Evolutionary conservation across 208 protist species (phyloP), one percentile per base, ranked within the genome.

Genomic region (Wallacemonas rigidus): DNA sequence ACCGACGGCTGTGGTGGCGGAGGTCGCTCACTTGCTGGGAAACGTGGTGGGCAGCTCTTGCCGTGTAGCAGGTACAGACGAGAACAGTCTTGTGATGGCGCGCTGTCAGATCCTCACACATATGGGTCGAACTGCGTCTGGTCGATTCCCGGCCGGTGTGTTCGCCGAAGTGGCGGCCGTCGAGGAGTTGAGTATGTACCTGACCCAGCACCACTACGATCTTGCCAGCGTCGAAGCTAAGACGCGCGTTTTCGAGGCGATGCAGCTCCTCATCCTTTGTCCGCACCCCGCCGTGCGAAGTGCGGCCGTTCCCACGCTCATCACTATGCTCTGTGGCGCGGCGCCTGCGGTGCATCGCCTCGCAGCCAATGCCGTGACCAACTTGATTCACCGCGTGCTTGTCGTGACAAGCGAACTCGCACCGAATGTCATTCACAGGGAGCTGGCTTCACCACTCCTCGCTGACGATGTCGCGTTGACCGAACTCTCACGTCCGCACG

Each of bases 241-340:
- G 15, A 35, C 11, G 15, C 53, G 53, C 35, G 40, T 65, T 3
- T 65, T 65, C 43, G 6, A 50, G 9, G 8, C 40, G n/a, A 9
- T 35, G 12, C 60, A 65, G 40, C 60, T 65, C 11, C 43, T 65
- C 6, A 17, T 65, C 5, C 60, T 65, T 1, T 50, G 41, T 26
- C 60, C 60, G 8, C 38, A 65, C 40, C 11, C 40, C 15, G 41
- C 3, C 3, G 17, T 65, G 6, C 4, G 4, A 3, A 3, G 2
- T 12, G 39, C 12, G 3, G 9, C 12, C 47, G 17, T 6, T 0
- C 3, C 12, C 14, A 48, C 26, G 3, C 9, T 65, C 3, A 26
- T 5, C 6, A n/a, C n/a, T 41, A 38, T 65, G 60, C 50, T 11
- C 43, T n/a, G 4, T 4, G 38, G 3, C 6, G 60, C 60, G 14